A percentile compares a stretch with the other conserved stretches of the same genome.
These are phyloP conservation scores for Venturia effusa DNA, from an alignment of 2,329 filamentous ascomycete genomes.

Conservation along the genomic window DNA sequence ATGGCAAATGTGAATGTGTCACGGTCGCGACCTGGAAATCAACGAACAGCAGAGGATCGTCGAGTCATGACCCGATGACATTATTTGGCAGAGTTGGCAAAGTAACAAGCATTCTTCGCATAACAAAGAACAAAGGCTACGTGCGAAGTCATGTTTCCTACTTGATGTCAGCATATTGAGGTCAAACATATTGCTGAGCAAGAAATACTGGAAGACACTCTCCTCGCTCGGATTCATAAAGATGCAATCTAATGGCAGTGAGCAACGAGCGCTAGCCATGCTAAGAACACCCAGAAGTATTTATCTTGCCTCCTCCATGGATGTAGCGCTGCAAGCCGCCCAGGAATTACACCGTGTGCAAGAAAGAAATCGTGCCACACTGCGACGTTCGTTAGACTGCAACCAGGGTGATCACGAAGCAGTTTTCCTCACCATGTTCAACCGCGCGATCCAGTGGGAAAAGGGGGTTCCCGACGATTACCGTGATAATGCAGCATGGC, in stretches of 20 bases:
- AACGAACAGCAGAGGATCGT: neutral
- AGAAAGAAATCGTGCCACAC: neutral
- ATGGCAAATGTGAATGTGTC: too few species aligned
- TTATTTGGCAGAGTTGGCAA: neutral
- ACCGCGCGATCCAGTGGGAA: neutral
- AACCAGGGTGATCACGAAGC: neutral
- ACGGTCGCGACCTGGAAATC: neutral
- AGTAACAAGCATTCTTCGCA: neutral
- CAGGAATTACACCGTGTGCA: neutral
- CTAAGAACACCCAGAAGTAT: neutral
- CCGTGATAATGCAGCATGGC: neutral
- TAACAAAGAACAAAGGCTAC: neutral
- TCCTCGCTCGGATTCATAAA: neutral
- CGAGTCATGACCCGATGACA: neutral
- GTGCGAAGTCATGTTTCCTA: neutral
- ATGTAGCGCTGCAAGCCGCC: neutral
- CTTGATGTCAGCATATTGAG: neutral
- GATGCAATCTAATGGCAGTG: neutral
- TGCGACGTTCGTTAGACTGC: neutral
- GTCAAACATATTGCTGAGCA: neutral
- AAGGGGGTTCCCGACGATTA: neutral
- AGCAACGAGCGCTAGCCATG: neutral
- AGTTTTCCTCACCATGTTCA: neutral
- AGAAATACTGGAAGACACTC: neutral
- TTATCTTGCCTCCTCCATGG: neutral